Evolutionary conservation across 208 protist genomes (phyloP).

Genomic region (Trypanosoma lewisi): DNA sequence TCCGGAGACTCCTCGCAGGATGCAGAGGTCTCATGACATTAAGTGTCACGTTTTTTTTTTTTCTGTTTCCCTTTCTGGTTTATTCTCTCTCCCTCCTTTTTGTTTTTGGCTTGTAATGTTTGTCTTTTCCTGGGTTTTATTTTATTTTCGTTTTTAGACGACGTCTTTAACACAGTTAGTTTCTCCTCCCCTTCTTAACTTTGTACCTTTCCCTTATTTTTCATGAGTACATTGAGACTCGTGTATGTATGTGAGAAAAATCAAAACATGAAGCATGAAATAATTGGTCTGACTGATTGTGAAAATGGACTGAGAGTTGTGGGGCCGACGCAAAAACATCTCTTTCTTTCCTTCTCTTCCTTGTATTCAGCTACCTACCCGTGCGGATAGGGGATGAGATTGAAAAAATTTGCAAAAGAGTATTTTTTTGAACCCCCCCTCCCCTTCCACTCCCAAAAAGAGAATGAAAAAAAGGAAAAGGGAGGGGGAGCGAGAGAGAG

Average conservation of each 20-base stretch:
- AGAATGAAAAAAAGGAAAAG: not conserved
- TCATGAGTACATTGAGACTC: no score
- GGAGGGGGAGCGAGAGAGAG: not conserved
- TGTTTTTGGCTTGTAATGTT: not conserved
- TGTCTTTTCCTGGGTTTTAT: not conserved
- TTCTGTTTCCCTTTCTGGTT: conserved; percentile 11
- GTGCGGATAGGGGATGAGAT: no score
- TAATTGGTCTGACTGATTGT: no score
- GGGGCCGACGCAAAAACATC: not conserved
- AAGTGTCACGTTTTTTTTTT: conserved; percentile 5
- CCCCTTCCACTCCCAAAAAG: no score
- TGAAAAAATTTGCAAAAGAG: no score
- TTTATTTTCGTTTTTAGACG: not conserved
- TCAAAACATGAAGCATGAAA: no score
- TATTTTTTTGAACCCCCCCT: no score
- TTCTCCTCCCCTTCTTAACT: not conserved
- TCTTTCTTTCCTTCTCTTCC: not conserved
- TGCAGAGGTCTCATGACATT: not conserved
- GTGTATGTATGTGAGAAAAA: no score
- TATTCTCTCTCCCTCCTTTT: conserved; percentile 2
- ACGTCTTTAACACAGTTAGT: not conserved
- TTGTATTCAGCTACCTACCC: not conserved
- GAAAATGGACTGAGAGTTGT: not conserved
- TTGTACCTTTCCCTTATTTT: not conserved
- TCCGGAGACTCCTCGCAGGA: conserved; percentile 17